Percentiles rank a stretch among this genome's conserved stretches.
phyloP scores from a whole-genome alignment of 805 yeast genomes.

The Ogataea trehalophila region DNA sequence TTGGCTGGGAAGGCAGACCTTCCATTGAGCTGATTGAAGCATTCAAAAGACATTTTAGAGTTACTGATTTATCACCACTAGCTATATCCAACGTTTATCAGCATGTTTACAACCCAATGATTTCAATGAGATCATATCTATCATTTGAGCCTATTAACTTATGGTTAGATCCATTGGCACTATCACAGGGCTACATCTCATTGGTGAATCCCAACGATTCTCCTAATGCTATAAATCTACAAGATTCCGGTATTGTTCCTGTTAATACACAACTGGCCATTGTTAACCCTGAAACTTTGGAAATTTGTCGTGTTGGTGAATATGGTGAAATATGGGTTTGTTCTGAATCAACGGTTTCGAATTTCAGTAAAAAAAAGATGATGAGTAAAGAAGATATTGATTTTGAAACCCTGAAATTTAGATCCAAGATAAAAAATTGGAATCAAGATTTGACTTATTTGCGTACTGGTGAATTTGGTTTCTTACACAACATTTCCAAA shows the following conservation, averaged over 20 bases:
- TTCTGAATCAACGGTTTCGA: slow-evolving; percentile 74
- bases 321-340: slow-evolving; percentile 97
- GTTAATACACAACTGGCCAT: slow-evolving; percentile 91
- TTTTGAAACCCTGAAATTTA: slow-evolving; percentile 50
- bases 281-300: slow-evolving; percentile 87
- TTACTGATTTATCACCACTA: slow-evolving; percentile 59
- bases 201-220: slow-evolving; percentile 70
- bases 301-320: slow-evolving; percentile 81
- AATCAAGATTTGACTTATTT: slow-evolving; percentile 61
- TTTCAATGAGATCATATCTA: slow-evolving; percentile 81
- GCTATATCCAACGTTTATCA: slow-evolving; percentile 75
- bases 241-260: slow-evolving; percentile 95
- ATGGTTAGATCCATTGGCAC: slow-evolving; percentile 80
- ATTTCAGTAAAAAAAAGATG: slow-evolving; percentile 48
- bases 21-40: slow-evolving; percentile 52
- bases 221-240: slow-evolving; percentile 68
- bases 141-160: slow-evolving; percentile 84
- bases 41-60: slow-evolving; percentile 57
- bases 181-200: slow-evolving; percentile 84
- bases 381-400: slow-evolving; percentile 30
- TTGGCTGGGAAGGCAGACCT: slow-evolving; percentile 74
- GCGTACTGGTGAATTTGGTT: slow-evolving; percentile 94
- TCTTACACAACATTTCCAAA: slow-evolving; percentile 67
- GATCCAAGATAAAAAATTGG: slow-evolving; percentile 60
- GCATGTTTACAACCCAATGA: slow-evolving; percentile 76